Percentiles rank a stretch among this genome's conserved stretches.
Conservation (phyloP, 2,329 filamentous ascomycete species). For the Alternaria arborescens region DNA sequence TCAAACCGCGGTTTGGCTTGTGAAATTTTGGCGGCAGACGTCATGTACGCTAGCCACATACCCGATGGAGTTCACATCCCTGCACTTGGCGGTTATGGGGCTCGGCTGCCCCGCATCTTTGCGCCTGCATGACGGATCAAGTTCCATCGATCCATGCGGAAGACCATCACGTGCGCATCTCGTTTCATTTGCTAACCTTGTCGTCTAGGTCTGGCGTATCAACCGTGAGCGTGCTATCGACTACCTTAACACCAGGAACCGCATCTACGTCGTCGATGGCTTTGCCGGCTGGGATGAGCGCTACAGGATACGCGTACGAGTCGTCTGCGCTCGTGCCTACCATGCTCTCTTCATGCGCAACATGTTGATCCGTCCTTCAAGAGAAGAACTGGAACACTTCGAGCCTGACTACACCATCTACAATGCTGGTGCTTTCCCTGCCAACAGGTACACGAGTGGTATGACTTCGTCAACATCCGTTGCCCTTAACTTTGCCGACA, state of each 20-base stretch:
- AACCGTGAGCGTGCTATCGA: slow-evolving; percentile 98
- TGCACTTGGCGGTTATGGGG: slow-evolving; percentile 39
- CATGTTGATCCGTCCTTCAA: slow-evolving; percentile 96
- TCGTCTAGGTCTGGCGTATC: slow-evolving; percentile 91
- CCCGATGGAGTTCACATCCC: slow-evolving; percentile 43
- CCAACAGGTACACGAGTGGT: slow-evolving; percentile 95
- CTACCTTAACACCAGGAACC: slow-evolving; percentile 98
- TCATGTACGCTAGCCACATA: slow-evolving; percentile 45
- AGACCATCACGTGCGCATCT: slow-evolving; percentile 37
- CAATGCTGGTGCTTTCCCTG: slow-evolving; percentile 98
- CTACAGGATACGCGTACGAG: slow-evolving; percentile 96
- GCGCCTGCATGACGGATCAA: slow-evolving; percentile 31
- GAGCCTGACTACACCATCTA: slow-evolving; percentile 99
- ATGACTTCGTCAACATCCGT: slow-evolving; percentile 99
- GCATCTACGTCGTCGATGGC: slow-evolving; percentile 98
- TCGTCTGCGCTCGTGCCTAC: slow-evolving; percentile 98
- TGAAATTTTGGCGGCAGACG: slow-evolving; percentile 41
- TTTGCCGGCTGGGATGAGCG: slow-evolving; percentile 98
- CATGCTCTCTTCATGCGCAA: slow-evolving; percentile 99
- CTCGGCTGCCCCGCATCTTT: slow-evolving; percentile 46
- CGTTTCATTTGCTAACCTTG: slow-evolving; percentile 13
- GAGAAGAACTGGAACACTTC: slow-evolving; percentile 95
- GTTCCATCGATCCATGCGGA: slow-evolving; percentile 8
- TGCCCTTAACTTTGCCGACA: slow-evolving; percentile 98
- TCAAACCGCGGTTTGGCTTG: slow-evolving; percentile 33